phyloP scores from a whole-genome alignment of 805 yeast genomes.

The Jamesozyma lodderae region DNA sequence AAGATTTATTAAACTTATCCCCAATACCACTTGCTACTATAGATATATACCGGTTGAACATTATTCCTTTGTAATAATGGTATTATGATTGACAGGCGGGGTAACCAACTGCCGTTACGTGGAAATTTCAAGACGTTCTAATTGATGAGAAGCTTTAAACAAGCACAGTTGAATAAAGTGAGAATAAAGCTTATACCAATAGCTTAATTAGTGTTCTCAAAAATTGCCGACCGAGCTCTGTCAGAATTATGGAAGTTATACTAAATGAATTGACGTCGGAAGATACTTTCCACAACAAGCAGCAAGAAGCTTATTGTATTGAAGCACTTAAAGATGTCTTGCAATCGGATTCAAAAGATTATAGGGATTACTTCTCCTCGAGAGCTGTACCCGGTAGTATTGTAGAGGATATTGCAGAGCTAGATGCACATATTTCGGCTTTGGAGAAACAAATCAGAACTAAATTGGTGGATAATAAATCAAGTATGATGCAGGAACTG shows the following conservation, averaged over 20 bases:
- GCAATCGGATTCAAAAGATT: constrained; percentile 42
- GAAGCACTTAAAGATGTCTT: constrained; percentile 34
- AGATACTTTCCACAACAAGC: background rate
- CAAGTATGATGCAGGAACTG: constrained; percentile 37
- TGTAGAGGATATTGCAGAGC: constrained; percentile 66
- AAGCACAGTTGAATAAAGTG: too few relatives aligned
- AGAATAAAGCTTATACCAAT: background rate
- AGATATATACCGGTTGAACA: too few relatives aligned
- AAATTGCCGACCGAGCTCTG: too few relatives aligned
- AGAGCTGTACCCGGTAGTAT: constrained; percentile 30
- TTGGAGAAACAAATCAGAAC: constrained; percentile 39
- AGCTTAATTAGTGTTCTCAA: background rate
- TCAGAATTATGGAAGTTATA: constrained; percentile 3
- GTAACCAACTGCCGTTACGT: too few relatives aligned
- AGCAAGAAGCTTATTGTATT: constrained; percentile 23
- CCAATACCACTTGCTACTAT: too few relatives aligned
- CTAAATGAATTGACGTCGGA: constrained; percentile 1
- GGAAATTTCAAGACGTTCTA: too few relatives aligned
- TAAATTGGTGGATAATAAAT: constrained; percentile 30
- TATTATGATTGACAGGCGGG: too few relatives aligned
- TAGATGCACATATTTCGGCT: constrained; percentile 46
- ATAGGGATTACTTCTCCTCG: constrained; percentile 34
- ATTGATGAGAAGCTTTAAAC: too few relatives aligned
- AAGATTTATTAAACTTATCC: too few relatives aligned
- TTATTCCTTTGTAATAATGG: too few relatives aligned